Evolutionary conservation across 371 early-diverging fungal genomes (phyloP), one percentile per base, ranked within the genome.

Genomic region (Catenaria anguillulae): DNA sequence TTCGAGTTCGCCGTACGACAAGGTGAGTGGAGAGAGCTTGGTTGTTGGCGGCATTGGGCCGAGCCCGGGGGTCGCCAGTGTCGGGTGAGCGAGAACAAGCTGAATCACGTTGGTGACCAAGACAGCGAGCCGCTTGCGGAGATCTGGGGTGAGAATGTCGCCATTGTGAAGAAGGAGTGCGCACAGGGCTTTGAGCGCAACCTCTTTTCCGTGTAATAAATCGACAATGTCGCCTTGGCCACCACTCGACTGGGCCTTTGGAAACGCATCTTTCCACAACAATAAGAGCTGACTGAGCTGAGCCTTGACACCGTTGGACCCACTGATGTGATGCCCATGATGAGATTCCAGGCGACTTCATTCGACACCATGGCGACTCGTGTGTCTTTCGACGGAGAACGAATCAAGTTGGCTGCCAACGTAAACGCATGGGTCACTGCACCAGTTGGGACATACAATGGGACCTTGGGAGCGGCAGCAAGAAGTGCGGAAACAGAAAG

Each of bases 271-370:
- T 64, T 81, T 84, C 84, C 85, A 83, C n/a, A 82, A 37, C 2
- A 89, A 66, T 23, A 90, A 64, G 3, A 90, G 66, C 64, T 90
- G 91, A 0, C 89, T 84, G 21, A 89, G 64, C 63, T 89, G 88
- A 35, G 89, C 82, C 55, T 80, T 79, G 46, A 88, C 89, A 63
- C 89, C 81, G 60, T 83, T 0, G 88, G 85, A 0, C 91, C 91
- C 21, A 90, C 73, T 34, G 83, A 75, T 87, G 89, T 87, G 29
- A 92, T 69, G 0, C 84, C 74, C 0, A 85, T 85, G 13, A 90
- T 75, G 19, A 92, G 71, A 10, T 75, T 82, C 90, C 92, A 92
- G 0, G 85, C 89, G 0, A 85, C 83, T 64, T 88, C 85, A 12
- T 80, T 64, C 60, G 87, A 86, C n/a, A 78, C 76, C 55, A 75